These are phyloP conservation scores for Tetramitus jugosus DNA, from an alignment of 208 protist genomes.

Conservation along the genomic window DNA sequence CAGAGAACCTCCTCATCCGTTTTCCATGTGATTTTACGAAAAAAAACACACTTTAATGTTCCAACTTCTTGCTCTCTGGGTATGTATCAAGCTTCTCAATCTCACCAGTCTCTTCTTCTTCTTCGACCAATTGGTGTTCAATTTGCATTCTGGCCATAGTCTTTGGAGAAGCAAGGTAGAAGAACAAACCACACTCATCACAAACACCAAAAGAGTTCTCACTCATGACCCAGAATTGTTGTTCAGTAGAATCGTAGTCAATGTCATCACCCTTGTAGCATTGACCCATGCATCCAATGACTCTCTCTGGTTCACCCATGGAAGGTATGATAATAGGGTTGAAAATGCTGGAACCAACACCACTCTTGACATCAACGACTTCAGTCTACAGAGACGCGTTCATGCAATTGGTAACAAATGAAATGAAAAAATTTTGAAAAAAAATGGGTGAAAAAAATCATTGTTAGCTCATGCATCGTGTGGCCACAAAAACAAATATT, in stretches of 20 bases:
- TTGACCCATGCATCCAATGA: background rate
- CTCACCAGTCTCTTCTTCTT: background rate
- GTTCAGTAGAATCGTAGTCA: background rate
- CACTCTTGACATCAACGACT: conserved; percentile 4
- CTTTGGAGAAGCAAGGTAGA: conserved; percentile 1
- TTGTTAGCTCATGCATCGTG: too few species aligned
- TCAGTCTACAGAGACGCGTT: background rate
- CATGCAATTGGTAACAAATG: background rate
- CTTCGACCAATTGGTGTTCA: background rate
- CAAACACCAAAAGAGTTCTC: background rate
- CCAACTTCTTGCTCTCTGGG: too few species aligned
- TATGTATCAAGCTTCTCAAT: background rate
- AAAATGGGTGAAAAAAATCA: too few species aligned
- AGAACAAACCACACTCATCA: background rate
- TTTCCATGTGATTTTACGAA: too few species aligned
- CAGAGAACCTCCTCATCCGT: too few species aligned
- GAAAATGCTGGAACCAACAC: background rate
- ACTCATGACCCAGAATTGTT: conserved; percentile 17
- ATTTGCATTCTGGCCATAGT: background rate
- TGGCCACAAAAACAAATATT: too few species aligned
- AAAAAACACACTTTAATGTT: too few species aligned
- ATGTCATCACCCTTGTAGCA: background rate
- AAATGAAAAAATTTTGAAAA: too few species aligned
- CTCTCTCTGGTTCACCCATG: background rate
- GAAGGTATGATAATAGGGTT: conserved; percentile 1